Base-by-base conservation (phyloP, 2,329 filamentous ascomycete genomes). In the Dendrostoma leiphaemia region DNA sequence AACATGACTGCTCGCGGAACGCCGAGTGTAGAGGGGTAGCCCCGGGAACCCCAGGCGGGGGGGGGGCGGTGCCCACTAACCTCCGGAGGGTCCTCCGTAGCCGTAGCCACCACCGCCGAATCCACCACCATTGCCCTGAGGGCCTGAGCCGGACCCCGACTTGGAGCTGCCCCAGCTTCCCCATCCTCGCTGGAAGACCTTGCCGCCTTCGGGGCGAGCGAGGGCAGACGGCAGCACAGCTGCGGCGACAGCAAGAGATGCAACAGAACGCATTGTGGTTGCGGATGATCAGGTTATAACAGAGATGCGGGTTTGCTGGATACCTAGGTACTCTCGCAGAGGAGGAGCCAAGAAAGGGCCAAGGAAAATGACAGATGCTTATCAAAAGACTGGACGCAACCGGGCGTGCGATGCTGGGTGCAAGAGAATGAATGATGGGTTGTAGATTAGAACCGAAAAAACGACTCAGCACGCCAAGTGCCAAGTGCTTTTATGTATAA, bases 351-450 rank as follows among this genome's bases (percentile, higher is more conserved):
- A n/a, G n/a, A n/a, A n/a, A n/a, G n/a, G n/a, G n/a, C n/a, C n/a
- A n/a, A n/a, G 15, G 29, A 8, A 26, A 35, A 29, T n/a, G 15
- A 10, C 4, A 32, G 6, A 15, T 21, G 21, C 4, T 28, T 24
- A n/a, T 34, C 10, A 37, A 54, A 37, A 49, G 51, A 54, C 17
- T 49, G 46, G 51, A 54, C 51, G 51, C 51, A 54, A 49, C 51
- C 51, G 46, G 51, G 51, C 51, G 51, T 54, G 37, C 45, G 38
- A n/a, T 24, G 38, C 37, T 43, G 43, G 48, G 48, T 44, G 51
- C 51, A 54, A 49, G 31, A 32, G 29, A 48, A 44, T 15, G 51
- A 54, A 43, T 23, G 29, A 23, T 10, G 31, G 15, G n/a, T n/a
- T n/a, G n/a, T n/a, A n/a, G n/a, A n/a, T 31, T 19, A 15, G n/a